Evolutionary conservation across 768 basidiomycete genomes (phyloP).

Genomic region (Tulasnella sp.): DNA sequence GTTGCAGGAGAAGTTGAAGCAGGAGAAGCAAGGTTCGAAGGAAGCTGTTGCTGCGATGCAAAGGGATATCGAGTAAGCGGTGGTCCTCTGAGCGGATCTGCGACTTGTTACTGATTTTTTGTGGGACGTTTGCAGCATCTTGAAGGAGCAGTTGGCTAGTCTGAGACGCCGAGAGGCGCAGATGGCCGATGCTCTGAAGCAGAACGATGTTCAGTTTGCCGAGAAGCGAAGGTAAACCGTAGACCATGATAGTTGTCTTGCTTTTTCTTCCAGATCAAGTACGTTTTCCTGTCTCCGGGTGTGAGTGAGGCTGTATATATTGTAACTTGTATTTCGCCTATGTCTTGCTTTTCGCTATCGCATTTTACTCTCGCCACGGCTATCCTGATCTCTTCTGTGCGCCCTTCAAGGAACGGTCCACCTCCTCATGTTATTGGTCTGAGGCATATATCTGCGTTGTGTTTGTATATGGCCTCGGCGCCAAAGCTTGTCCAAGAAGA

Average conservation of each 20-base stretch:
- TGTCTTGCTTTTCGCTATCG: not conserved
- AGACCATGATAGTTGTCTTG: not conserved
- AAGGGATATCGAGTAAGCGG: conserved; percentile 58
- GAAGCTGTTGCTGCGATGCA: conserved; percentile 74
- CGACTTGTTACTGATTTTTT: not conserved
- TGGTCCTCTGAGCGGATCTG: not conserved
- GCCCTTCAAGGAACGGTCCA: not conserved
- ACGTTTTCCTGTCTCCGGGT: not conserved
- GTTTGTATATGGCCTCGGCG: too few relatives aligned
- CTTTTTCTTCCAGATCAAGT: not conserved
- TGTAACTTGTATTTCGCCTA: not conserved
- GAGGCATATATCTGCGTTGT: too few relatives aligned
- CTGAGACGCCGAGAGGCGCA: not conserved
- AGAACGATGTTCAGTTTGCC: not conserved
- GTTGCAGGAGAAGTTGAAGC: conserved; percentile 87
- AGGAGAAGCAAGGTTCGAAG: conserved; percentile 90
- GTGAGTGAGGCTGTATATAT: not conserved
- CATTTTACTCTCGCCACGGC: not conserved
- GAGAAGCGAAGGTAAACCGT: not conserved
- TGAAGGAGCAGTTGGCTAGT: not conserved
- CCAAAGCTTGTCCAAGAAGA: too few relatives aligned
- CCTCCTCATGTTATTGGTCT: not conserved
- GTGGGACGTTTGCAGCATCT: not conserved
- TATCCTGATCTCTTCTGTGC: not conserved
- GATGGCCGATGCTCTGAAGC: not conserved